phyloP scores from a whole-genome alignment of 768 basidiomycete species.

The Agrocybe chaxingu region DNA sequence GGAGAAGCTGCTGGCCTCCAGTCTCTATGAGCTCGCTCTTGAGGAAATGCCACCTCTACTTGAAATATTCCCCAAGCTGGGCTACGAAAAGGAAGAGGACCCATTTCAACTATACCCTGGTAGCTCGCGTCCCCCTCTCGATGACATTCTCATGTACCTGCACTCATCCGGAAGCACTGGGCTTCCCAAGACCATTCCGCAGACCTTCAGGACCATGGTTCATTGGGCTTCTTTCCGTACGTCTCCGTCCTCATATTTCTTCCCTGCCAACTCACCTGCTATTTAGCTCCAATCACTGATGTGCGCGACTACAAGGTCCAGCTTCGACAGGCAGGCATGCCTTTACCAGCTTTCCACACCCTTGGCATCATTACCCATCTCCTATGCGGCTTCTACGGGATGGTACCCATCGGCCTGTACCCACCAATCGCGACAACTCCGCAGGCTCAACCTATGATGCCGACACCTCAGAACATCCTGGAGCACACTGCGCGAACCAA shows the following conservation, averaged over 20 bases:
- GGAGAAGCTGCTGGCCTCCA: conserved; percentile 11
- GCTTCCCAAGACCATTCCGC: conserved; percentile 39
- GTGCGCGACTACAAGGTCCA: conserved; percentile 15
- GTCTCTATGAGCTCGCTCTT: conserved; percentile 19
- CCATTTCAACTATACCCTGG: conserved; percentile 25
- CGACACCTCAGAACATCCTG: conserved; percentile 28
- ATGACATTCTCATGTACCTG: conserved; percentile 31
- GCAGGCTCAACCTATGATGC: conserved; percentile 30
- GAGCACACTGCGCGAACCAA: conserved; percentile 26
- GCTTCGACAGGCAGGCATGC: conserved; percentile 23
- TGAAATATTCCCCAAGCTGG: conserved; percentile 38
- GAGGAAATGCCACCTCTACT: conserved; percentile 30
- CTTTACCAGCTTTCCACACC: conserved; percentile 38
- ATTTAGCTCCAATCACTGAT: conserved; percentile 7
- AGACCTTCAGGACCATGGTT: conserved; percentile 25
- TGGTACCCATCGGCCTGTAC: conserved; percentile 11
- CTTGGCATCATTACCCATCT: conserved; percentile 30
- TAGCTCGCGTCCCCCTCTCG: conserved; percentile 8
- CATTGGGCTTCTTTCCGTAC: conserved; percentile 35
- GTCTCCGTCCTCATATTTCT: conserved; percentile 5
- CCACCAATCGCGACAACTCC: conserved; percentile 25
- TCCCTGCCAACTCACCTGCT: not conserved
- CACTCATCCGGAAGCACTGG: conserved; percentile 53
- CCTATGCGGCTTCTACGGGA: conserved; percentile 20
- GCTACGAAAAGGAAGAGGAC: conserved; percentile 25